phyloP scores from a whole-genome alignment of 306 rosid species.

The Sesbania bispinosa region DNA sequence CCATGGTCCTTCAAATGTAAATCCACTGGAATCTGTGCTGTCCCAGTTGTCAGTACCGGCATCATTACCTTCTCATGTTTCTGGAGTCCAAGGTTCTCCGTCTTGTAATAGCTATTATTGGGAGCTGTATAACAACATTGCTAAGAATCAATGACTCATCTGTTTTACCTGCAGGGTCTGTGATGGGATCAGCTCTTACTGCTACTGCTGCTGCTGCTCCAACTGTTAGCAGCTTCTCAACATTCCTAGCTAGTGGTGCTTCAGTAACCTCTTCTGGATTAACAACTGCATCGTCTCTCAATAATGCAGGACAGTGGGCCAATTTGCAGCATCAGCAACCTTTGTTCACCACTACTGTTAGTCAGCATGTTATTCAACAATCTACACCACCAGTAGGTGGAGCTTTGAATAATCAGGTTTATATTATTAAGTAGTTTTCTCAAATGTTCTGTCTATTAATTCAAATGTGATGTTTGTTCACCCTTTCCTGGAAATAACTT shows the following conservation, averaged over 20 bases:
- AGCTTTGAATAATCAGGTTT: slow-evolving; percentile 60
- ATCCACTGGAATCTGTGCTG: slow-evolving; percentile 67
- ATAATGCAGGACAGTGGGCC: slow-evolving; percentile 51
- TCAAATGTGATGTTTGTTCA: slow-evolving; percentile 16
- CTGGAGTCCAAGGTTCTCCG: slow-evolving; percentile 40
- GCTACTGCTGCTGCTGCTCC: slow-evolving; percentile 41
- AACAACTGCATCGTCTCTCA: slow-evolving; percentile 29
- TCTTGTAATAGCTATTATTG: slow-evolving; percentile 31
- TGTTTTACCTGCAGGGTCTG: slow-evolving; percentile 39
- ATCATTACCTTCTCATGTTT: slow-evolving; percentile 50
- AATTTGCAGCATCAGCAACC: slow-evolving; percentile 58
- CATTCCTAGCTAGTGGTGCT: slow-evolving; percentile 52
- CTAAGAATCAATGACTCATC: slow-evolving; percentile 29
- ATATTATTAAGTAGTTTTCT: slow-evolving; percentile 24
- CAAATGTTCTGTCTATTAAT: slow-evolving; percentile 20
- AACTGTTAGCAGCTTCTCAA: slow-evolving; percentile 39
- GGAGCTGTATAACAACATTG: slow-evolving; percentile 30
- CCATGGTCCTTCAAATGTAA: slow-evolving; percentile 55
- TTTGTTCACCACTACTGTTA: slow-evolving; percentile 37
- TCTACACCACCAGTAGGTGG: slow-evolving; percentile 42
- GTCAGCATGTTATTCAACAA: slow-evolving; percentile 52
- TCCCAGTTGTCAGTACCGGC: slow-evolving; percentile 63
- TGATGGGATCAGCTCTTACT: slow-evolving; percentile 28
- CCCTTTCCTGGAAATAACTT: slow-evolving; percentile 32
- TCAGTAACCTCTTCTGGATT: slow-evolving; percentile 46